phyloP scores from a whole-genome alignment of 192 early-diverging fungal genomes.

The Haplosporangium gracile region DNA sequence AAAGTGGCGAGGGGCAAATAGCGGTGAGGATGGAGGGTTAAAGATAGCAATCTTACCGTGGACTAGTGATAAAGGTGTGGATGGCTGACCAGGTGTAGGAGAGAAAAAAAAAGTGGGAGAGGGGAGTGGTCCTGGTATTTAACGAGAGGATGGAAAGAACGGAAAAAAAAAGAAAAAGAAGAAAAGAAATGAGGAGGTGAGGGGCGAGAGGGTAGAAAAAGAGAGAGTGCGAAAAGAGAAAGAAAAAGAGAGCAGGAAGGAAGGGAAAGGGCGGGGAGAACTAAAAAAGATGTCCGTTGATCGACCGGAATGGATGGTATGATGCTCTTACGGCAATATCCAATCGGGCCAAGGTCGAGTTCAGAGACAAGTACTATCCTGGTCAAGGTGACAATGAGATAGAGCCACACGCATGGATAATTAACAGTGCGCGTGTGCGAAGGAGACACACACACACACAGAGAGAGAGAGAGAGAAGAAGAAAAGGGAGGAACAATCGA shows the following conservation, averaged over 20 bases:
- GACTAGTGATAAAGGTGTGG: not conserved
- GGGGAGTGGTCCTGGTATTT: not conserved
- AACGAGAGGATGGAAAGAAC: not conserved
- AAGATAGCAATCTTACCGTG: not conserved
- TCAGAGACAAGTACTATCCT: not conserved
- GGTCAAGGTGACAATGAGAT: not conserved
- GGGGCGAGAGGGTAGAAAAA: too few relatives aligned
- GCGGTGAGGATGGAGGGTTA: not conserved
- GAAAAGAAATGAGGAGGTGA: too few relatives aligned
- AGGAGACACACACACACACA: not conserved
- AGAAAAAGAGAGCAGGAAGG: not conserved
- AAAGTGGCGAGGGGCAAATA: not conserved
- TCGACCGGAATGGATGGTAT: not conserved
- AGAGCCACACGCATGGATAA: not conserved
- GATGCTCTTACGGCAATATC: not conserved
- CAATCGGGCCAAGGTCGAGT: conserved; percentile 1
- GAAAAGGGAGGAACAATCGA: not conserved
- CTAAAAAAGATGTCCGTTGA: conserved; percentile 8
- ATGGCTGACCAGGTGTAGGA: not conserved
- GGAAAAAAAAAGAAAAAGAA: not conserved
- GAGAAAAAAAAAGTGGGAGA: not conserved
- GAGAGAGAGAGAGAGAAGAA: not conserved
- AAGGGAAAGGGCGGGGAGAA: not conserved
- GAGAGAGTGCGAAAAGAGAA: not conserved
- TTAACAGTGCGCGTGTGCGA: not conserved